Conservation (phyloP, 2,329 filamentous ascomycete genomes). For the Colletotrichum spinosum region DNA sequence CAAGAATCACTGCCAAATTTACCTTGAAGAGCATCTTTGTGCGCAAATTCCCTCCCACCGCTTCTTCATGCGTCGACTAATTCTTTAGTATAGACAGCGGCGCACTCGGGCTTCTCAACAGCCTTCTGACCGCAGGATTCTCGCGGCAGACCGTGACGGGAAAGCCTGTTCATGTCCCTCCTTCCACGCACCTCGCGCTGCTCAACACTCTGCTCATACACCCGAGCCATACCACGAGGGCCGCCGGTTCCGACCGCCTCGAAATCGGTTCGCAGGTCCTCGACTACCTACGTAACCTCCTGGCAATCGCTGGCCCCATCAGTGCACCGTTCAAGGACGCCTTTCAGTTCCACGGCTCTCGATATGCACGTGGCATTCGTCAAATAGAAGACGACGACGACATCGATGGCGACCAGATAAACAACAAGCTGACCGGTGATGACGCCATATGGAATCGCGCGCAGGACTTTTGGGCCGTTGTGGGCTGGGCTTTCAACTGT, state of each 20-base stretch:
- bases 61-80: neutral
- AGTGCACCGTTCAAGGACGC: slow-evolving; percentile 77
- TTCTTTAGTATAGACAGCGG: slow-evolving; percentile 21
- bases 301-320: slow-evolving; percentile 74
- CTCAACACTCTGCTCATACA: slow-evolving; percentile 87
- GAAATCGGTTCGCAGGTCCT: slow-evolving; percentile 76
- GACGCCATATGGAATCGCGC: slow-evolving; percentile 80
- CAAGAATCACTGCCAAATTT: slow-evolving; percentile 75
- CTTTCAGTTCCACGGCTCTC: slow-evolving; percentile 71
- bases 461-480: slow-evolving; percentile 87
- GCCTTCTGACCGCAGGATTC: slow-evolving; percentile 68
- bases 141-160: slow-evolving; percentile 43
- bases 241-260: slow-evolving; percentile 68
- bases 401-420: slow-evolving; percentile 64
- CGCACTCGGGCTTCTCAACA: slow-evolving; percentile 49
- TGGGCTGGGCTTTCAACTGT: slow-evolving; percentile 93
- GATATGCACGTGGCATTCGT: slow-evolving; percentile 58
- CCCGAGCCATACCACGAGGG: slow-evolving; percentile 80
- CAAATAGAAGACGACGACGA: slow-evolving; percentile 52
- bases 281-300: slow-evolving; percentile 75
- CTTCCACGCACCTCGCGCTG: slow-evolving; percentile 79
- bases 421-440: slow-evolving; percentile 69
- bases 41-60: slow-evolving; percentile 41
- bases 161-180: slow-evolving; percentile 71
- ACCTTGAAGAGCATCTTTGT: slow-evolving; percentile 82